These are phyloP conservation scores for Penicillium paneum DNA, from an alignment of 2,329 filamentous ascomycete species.

Conservation along the genomic window DNA sequence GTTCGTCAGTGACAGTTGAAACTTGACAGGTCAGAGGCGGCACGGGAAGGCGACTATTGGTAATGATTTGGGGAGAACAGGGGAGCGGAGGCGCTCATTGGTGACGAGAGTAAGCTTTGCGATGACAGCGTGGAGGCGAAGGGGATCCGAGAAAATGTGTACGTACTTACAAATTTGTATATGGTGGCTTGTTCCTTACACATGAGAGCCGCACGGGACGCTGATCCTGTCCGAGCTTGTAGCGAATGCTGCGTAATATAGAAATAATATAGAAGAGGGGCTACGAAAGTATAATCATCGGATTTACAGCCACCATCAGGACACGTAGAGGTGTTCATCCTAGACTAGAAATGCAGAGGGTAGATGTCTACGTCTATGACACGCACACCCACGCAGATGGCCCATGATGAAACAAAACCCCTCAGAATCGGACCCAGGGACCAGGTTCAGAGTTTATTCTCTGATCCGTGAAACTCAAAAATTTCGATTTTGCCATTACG, in stretches of 20 bases:
- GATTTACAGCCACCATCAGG: not conserved
- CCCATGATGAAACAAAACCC: not conserved
- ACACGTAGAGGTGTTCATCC: not conserved
- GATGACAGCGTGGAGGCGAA: slow-evolving; percentile 3
- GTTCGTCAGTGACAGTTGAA: slow-evolving; percentile 12
- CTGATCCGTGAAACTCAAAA: slow-evolving; percentile 13
- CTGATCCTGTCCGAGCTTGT: not conserved
- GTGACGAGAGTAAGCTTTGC: not conserved
- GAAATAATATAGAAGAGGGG: not conserved
- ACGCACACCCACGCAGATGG: not conserved
- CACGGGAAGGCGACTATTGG: slow-evolving; percentile 20
- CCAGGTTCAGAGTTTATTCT: slow-evolving; percentile 11
- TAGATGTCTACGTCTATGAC: not conserved
- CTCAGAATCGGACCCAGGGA: not conserved
- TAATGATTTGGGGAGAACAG: slow-evolving; percentile 13
- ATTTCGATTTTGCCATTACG: slow-evolving; percentile 6
- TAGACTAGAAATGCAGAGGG: not conserved
- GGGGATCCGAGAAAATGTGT: not conserved
- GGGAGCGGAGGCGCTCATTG: slow-evolving; percentile 7
- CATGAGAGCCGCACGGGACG: slow-evolving; percentile 13
- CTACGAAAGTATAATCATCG: not conserved
- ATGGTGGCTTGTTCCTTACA: slow-evolving; percentile 10
- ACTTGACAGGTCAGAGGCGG: slow-evolving; percentile 22
- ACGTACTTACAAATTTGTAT: not conserved
- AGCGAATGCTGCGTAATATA: not conserved